Evolutionary conservation across 345 rosid species (phyloP), one percentile per base, ranked within the genome.

Genomic region (Eucalyptus cloeziana): DNA sequence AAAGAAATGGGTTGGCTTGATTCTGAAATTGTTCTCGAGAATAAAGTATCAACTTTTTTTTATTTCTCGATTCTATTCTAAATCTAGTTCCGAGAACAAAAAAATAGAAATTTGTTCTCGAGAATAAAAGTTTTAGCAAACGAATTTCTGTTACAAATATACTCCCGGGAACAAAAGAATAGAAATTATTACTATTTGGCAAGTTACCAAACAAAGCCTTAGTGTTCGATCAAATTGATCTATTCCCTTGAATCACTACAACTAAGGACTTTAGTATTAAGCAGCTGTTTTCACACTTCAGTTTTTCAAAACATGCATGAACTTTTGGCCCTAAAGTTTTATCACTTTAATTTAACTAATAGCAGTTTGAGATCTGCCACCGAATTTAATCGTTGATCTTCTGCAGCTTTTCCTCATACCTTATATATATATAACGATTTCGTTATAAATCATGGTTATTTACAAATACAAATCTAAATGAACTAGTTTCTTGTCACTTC

Each of bases 121-220:
- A 40, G 40, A 40, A 40, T 40, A 40, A 40, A 40, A 40, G 40
- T 40, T 40, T 40, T 40, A 40, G 40, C 40, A 40, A 40, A 40
- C 40, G 40, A 40, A 40, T 40, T 40, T 51, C 0, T 51, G 3
- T 17, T 51, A 4, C 21, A 51, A 51, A 51, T 51, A 22, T 51
- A 51, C 9, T 51, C 7, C 4, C 2, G 1, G 21, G 3, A 52
- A 19, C 24, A 52, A 52, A 51, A 52, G 0, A 52, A 3, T 3
- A 3, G 4, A 52, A 52, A 52, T 52, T 52, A 0, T 52, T 52
- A 52, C 1, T 19, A 4, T 52, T 19, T 19, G 1, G 4, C 56
- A 52, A 19, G 56, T 52, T 52, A 9, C 56, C 24, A 19, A 17
- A 52, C 1, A 7, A 24, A 52, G 56, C 9, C 0, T 19, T 52